Percentiles rank a stretch among this genome's conserved stretches.
phyloP scores from a whole-genome alignment of 1,284 basidiomycete genomes.

The Microbotryum silenes-acaulis region DNA sequence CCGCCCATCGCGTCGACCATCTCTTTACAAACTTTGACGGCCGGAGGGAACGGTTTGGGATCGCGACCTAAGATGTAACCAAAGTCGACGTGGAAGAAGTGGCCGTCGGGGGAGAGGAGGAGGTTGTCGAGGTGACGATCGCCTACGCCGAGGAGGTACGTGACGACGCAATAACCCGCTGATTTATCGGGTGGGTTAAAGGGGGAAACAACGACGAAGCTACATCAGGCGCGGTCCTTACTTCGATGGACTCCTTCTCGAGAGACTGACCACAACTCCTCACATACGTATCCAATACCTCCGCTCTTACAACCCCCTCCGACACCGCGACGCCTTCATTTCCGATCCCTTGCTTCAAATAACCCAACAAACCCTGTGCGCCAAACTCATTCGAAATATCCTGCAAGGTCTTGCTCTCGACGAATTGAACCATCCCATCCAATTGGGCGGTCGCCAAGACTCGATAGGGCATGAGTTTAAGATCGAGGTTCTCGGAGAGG shows the following conservation, averaged over 20 bases:
- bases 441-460: slow-evolving; percentile 85
- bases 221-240: no score
- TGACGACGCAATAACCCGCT: slow-evolving; percentile 98
- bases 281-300: slow-evolving; percentile 91
- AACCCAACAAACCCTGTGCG: slow-evolving; percentile 74
- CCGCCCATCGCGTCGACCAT: slow-evolving; percentile 99
- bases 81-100: slow-evolving; percentile 73
- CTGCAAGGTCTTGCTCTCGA: slow-evolving; percentile 90
- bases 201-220: no score
- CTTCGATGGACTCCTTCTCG: not conserved
- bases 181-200: not conserved
- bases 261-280: slow-evolving; percentile 79
- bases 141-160: slow-evolving; percentile 92
- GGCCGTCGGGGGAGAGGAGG: slow-evolving; percentile 82
- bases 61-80: slow-evolving; percentile 97
- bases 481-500: slow-evolving; percentile 88
- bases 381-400: slow-evolving; percentile 79
- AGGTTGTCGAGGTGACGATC: slow-evolving; percentile 97
- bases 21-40: slow-evolving; percentile 97
- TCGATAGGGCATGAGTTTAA: slow-evolving; percentile 85
- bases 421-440: slow-evolving; percentile 95
- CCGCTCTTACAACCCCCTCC: slow-evolving; percentile 85
- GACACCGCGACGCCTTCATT: slow-evolving; percentile 80
- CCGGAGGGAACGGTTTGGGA: slow-evolving; percentile 95
- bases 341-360: slow-evolving; percentile 58